Percentiles rank a stretch among this genome's conserved stretches.
Conservation (phyloP, 2,329 filamentous ascomycete species). For the Cladosporium sp. region DNA sequence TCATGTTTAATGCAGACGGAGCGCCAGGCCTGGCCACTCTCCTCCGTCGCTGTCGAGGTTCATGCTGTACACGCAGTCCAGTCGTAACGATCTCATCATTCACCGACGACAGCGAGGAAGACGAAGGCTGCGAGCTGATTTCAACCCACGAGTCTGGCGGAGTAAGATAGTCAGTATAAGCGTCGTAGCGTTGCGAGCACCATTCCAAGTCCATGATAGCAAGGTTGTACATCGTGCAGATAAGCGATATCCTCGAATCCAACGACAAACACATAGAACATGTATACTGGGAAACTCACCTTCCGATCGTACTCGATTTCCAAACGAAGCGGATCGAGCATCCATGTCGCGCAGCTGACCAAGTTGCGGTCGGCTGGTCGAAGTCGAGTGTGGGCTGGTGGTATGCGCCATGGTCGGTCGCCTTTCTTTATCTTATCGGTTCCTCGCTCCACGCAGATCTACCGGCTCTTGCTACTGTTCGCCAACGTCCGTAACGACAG, state of each 20-base stretch:
- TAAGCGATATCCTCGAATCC: not conserved
- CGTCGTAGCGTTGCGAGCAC: constrained; percentile 16
- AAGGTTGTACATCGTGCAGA: constrained; percentile 16
- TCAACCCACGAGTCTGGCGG: constrained; percentile 93
- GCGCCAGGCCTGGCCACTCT: constrained; percentile 47
- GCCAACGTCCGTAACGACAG: constrained; percentile 4
- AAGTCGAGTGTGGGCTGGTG: constrained; percentile 1
- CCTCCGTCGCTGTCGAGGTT: constrained; percentile 64
- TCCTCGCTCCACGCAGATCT: not conserved
- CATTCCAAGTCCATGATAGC: constrained; percentile 10
- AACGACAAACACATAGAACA: not conserved
- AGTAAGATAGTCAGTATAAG: constrained; percentile 35
- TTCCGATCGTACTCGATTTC: constrained; percentile 34
- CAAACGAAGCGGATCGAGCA: constrained; percentile 35
- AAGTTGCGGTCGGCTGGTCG: constrained; percentile 21
- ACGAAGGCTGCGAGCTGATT: constrained; percentile 87
- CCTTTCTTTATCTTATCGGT: not conserved
- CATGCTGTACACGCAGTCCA: constrained; percentile 73
- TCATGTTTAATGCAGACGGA: constrained; percentile 45
- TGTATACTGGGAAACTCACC: constrained; percentile 29
- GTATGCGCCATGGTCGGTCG: constrained; percentile 11
- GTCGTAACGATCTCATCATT: constrained; percentile 91
- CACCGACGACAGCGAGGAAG: constrained; percentile 82
- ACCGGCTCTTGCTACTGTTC: not conserved
- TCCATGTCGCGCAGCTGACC: constrained; percentile 34